These are phyloP conservation scores for Ananas comosus DNA, from an alignment of 176 grass and related monocot species.

Conservation along the genomic window DNA sequence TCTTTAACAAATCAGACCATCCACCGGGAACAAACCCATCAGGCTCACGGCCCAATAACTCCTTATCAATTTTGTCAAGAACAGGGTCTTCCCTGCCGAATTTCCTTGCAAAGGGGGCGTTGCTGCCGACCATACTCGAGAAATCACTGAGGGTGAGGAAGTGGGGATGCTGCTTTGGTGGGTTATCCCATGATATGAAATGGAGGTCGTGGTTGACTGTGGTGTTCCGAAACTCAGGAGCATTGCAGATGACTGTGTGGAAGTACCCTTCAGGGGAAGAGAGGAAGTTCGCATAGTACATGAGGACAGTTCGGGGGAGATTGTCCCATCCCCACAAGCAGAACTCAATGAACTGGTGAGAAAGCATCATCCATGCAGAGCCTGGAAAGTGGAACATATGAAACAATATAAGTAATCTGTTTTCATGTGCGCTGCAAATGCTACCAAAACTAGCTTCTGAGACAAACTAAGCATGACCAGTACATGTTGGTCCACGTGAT, in stretches of 20 bases:
- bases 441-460: too few species aligned
- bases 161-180: slow-evolving; percentile 96
- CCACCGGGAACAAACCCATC: slow-evolving; percentile 54
- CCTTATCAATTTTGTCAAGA: slow-evolving; percentile 77
- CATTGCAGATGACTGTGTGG: slow-evolving; percentile 95
- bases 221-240: slow-evolving; percentile 72
- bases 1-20: slow-evolving; percentile 53
- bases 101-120: slow-evolving; percentile 88
- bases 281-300: slow-evolving; percentile 99
- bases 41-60: slow-evolving; percentile 48
- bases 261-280: slow-evolving; percentile 95
- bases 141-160: slow-evolving; percentile 60
- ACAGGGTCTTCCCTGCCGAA: slow-evolving; percentile 75
- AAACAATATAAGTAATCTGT: neutral
- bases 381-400: slow-evolving; percentile 44
- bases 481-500: too few species aligned
- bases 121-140: slow-evolving; percentile 53
- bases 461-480: too few species aligned
- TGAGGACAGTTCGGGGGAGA: slow-evolving; percentile 85
- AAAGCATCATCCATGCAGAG: slow-evolving; percentile 97
- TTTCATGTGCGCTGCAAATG: too few species aligned
- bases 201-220: slow-evolving; percentile 95
- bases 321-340: slow-evolving; percentile 99
- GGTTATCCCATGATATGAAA: slow-evolving; percentile 99
- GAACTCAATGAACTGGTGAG: slow-evolving; percentile 83